Base-by-base conservation (phyloP, 495 filamentous ascomycete species). In the Trichocladium uniseriatum region DNA sequence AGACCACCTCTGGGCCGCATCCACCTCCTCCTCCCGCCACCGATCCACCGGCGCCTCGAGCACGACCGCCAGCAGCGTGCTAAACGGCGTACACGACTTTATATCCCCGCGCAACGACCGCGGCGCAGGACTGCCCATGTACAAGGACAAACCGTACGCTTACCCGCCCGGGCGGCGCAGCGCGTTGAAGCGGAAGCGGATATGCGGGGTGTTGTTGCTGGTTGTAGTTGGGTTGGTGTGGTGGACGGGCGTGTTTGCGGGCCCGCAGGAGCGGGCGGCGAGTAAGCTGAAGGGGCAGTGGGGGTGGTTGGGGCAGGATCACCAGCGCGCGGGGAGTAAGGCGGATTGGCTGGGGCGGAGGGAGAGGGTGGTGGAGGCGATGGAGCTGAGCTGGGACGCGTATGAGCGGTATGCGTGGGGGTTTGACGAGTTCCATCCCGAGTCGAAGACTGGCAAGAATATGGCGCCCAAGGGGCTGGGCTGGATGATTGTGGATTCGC, bases 341-440 rank as follows among this genome's bases (percentile, higher is more conserved):
- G 69, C 73, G 5, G 79, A 89, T 58, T 99, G 92, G 92, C 56
- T 75, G 22, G 72, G 73, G 48, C 77, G 90, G 60, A 79, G 86
- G 58, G 80, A 95, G 53, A 78, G 78, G 60, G 94, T 99, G n/a
- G 86, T 83, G 49, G 86, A 94, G 63, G 86, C 82, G 18, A 95
- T 99, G 64, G 78, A 79, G 55, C 66, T 89, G 54, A 96, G 90
- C 58, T 97, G 89, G 83, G 82, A 86, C 60, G 87, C 83, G 2
- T 99, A 99, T 62, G 86, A 94, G 65, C 76, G 86, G 59, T 81
- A 96, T 72, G 92, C 85, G 16, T 97, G 92, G 92, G 92, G 91
- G 15, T 80, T 78, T 51, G 92, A 99, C 58, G 79, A 87, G 60
- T 99, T 85, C 59, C 78, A 84, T 52, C 94, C 92, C 14, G 58